These are phyloP conservation scores for Globisporangium orthogonon DNA, from an alignment of 352 stramenopile genomes.

Conservation along the genomic window DNA sequence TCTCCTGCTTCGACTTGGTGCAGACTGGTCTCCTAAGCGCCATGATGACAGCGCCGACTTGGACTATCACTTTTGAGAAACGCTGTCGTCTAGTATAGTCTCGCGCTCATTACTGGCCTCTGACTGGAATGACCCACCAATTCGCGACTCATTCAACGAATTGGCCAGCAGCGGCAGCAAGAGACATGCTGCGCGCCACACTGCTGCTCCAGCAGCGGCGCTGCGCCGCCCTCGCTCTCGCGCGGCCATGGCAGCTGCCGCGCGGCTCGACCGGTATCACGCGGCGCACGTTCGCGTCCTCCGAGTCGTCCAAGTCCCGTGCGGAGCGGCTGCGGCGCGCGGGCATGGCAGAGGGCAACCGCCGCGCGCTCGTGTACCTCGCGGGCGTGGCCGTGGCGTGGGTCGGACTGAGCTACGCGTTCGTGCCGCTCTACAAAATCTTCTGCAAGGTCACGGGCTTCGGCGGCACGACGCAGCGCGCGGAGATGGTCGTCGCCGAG, in stretches of 20 bases:
- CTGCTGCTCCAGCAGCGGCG: constrained; percentile 5
- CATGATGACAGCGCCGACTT: too few relatives aligned
- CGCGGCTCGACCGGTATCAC: constrained; percentile 5
- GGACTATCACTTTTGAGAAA: too few relatives aligned
- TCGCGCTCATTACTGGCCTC: constrained; percentile 1
- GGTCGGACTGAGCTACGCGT: constrained; percentile 94
- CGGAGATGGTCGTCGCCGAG: constrained; percentile 65
- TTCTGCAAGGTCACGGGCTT: constrained; percentile 99
- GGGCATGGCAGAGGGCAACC: constrained; percentile 84
- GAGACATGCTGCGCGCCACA: constrained; percentile 13
- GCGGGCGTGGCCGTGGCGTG: constrained; percentile 90
- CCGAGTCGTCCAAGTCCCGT: constrained; percentile 26
- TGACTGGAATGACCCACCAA: constrained; percentile 27
- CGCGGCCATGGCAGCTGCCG: constrained; percentile 8
- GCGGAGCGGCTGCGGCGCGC: constrained; percentile 37
- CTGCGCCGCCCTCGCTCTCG: not conserved
- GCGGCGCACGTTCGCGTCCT: constrained; percentile 38
- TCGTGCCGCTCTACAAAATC: constrained; percentile 98
- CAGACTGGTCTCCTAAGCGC: too few relatives aligned
- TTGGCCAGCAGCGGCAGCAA: not conserved
- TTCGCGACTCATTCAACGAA: not conserved
- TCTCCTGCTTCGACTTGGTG: too few relatives aligned
- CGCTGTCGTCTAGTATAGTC: not conserved
- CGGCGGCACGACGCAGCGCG: constrained; percentile 90
- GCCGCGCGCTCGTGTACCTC: constrained; percentile 91